Conservation (phyloP, 75 land plant genomes). For the Cupressus sempervirens region DNA sequence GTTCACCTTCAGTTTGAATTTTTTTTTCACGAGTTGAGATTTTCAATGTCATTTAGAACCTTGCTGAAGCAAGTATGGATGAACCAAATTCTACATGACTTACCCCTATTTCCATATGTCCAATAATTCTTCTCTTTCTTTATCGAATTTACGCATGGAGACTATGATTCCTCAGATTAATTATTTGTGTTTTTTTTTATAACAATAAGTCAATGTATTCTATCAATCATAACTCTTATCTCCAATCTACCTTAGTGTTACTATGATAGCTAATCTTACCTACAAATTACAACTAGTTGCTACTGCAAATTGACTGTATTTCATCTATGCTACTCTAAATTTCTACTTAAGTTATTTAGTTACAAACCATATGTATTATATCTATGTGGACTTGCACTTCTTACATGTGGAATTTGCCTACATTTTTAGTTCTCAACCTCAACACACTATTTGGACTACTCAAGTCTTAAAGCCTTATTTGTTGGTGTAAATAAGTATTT, state of each 20-base stretch:
- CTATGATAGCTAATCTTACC: not conserved
- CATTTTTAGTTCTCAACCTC: not conserved
- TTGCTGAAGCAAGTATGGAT: no score
- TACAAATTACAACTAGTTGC: not conserved
- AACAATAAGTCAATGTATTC: not conserved
- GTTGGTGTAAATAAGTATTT: no score
- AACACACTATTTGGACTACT: not conserved
- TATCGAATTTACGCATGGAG: no score
- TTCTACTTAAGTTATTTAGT: not conserved
- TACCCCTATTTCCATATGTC: no score
- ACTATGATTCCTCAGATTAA: no score
- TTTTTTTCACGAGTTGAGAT: no score
- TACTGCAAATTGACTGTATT: not conserved
- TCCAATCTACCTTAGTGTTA: not conserved
- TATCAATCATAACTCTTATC: not conserved
- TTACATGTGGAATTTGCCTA: not conserved
- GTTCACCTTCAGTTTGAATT: no score
- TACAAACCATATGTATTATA: not conserved
- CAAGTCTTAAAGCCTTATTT: not conserved
- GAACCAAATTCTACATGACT: no score
- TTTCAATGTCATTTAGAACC: no score
- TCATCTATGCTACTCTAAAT: not conserved
- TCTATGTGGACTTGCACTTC: not conserved
- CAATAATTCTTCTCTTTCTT: no score
- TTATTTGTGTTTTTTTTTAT: no score